These are phyloP conservation scores for Planoprotostelium fungivorum DNA, from an alignment of 78 protist genomes.

Conservation along the genomic window DNA sequence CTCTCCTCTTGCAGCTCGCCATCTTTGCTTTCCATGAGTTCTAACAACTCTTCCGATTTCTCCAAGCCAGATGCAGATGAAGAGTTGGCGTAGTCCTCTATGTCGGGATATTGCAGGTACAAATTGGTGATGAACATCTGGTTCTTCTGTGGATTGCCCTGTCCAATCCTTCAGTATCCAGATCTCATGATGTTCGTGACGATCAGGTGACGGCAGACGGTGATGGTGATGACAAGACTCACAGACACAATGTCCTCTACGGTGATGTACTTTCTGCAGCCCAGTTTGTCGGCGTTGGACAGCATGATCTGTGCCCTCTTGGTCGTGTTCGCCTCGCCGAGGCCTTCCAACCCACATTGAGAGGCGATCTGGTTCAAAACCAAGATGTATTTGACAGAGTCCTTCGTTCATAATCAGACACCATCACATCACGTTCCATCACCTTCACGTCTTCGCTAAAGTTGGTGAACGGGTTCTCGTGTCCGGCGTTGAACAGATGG, in stretches of 20 bases:
- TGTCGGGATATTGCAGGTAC: background rate
- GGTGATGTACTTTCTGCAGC: background rate
- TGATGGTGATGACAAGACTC: no score
- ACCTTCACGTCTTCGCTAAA: conserved; percentile 34
- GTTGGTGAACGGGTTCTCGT: conserved; percentile 26
- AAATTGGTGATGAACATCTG: background rate
- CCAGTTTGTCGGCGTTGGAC: background rate
- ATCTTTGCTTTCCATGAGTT: background rate
- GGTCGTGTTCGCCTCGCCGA: background rate
- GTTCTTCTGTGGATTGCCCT: background rate
- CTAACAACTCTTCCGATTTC: background rate
- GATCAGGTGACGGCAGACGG: no score
- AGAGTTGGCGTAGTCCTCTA: background rate
- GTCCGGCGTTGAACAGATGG: conserved; percentile 39
- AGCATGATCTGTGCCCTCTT: background rate
- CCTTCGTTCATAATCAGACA: background rate
- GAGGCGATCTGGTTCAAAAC: background rate
- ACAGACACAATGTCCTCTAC: background rate
- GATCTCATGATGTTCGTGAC: background rate
- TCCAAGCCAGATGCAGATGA: background rate
- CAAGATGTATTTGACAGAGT: background rate
- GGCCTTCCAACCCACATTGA: background rate
- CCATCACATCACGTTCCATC: background rate
- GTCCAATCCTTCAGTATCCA: background rate
- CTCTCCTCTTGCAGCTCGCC: background rate